phyloP scores from a whole-genome alignment of 1,139 yeast species.

The Blastobotrys indianensis region DNA sequence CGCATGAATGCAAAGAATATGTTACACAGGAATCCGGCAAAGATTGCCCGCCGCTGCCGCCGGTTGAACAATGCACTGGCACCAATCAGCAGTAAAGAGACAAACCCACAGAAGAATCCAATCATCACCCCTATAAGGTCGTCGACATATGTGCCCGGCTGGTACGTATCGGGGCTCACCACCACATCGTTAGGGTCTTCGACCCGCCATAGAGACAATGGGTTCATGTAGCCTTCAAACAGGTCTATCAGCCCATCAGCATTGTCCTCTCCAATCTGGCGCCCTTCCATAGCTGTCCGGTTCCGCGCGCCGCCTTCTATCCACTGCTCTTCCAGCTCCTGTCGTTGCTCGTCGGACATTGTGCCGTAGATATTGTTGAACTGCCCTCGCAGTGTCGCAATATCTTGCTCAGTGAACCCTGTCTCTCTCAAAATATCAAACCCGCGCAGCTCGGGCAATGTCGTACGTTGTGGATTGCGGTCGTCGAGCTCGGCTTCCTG shows the following conservation, averaged over 20 bases:
- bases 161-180: constrained; percentile 17
- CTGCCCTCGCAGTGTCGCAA: constrained; percentile 64
- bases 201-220: constrained; percentile 29
- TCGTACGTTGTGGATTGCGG: constrained; percentile 40
- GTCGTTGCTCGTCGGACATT: constrained; percentile 14
- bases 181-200: constrained; percentile 25
- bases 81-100: constrained; percentile 22
- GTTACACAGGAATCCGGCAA: constrained; percentile 33
- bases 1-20: constrained; percentile 28
- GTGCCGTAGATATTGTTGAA: constrained; percentile 62
- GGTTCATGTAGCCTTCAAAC: too few relatives aligned
- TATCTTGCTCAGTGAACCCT: constrained; percentile 76
- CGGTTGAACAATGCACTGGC: constrained; percentile 27
- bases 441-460: constrained; percentile 75
- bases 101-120: constrained; percentile 36
- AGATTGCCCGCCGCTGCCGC: constrained; percentile 31
- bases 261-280: too few relatives aligned
- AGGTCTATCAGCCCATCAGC: too few relatives aligned
- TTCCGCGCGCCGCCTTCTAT: constrained; percentile 56
- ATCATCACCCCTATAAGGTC: constrained; percentile 32
- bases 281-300: too few relatives aligned
- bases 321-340: constrained; percentile 81
- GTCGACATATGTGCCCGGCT: constrained; percentile 32
- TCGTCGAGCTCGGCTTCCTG: constrained; percentile 60
- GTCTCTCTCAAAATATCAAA: constrained; percentile 78